A percentile compares a stretch with the other conserved stretches of the same genome.
These are phyloP conservation scores for Plasmodium adleri DNA, from an alignment of 169 alveolate species.

Conservation along the genomic window DNA sequence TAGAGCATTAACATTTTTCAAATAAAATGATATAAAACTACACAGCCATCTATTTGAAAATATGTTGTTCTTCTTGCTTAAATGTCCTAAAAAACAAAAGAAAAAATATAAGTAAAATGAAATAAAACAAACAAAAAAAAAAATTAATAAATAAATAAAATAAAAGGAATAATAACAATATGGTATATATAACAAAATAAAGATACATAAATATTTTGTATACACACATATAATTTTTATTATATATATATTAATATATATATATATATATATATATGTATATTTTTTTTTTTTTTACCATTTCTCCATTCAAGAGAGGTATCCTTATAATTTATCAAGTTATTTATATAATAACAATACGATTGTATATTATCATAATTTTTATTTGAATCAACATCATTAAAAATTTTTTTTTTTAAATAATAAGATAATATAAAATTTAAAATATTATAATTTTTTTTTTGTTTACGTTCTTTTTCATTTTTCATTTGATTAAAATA, in stretches of 20 bases:
- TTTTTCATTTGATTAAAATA: slow-evolving; percentile 69
- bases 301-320: background rate
- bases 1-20: slow-evolving; percentile 32
- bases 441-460: slow-evolving; percentile 56
- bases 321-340: slow-evolving; percentile 13
- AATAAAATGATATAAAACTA: slow-evolving; percentile 72
- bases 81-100: slow-evolving; percentile 72
- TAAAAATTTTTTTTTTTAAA: slow-evolving; percentile 18
- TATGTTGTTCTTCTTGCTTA: slow-evolving; percentile 75
- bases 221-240: slow-evolving; percentile 10
- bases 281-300: slow-evolving; percentile 13
- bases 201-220: too few relatives aligned
- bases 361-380: slow-evolving; percentile 53
- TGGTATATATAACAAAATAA: too few relatives aligned
- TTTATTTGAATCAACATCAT: slow-evolving; percentile 8
- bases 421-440: slow-evolving; percentile 53
- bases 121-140: too few relatives aligned
- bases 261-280: background rate
- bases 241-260: background rate
- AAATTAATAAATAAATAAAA: slow-evolving; percentile 9
- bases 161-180: too few relatives aligned
- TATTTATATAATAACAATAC: slow-evolving; percentile 48
- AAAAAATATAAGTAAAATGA: background rate
- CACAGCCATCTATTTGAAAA: slow-evolving; percentile 59
- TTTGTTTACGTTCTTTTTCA: slow-evolving; percentile 45